A percentile compares a stretch with the other conserved stretches of the same genome.
Evolutionary conservation across 2,329 filamentous ascomycete genomes (phyloP).

Genomic region (Penicillium griseofulvum): DNA sequence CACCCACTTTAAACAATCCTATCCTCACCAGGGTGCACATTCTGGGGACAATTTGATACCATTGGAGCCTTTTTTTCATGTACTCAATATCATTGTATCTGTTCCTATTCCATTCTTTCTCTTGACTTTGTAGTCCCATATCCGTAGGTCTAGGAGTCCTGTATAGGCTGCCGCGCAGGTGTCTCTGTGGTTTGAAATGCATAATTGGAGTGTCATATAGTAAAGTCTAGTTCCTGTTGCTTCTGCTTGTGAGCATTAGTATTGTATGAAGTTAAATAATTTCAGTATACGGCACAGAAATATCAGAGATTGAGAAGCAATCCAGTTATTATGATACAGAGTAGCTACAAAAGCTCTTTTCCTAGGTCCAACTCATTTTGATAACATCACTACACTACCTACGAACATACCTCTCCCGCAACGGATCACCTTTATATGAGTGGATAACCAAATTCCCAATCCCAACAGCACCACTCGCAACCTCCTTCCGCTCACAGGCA

Average conservation of each 20-base stretch:
- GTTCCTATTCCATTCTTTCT: not conserved
- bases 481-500: not conserved
- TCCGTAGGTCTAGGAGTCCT: not conserved
- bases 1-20: no score
- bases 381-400: not conserved
- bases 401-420: constrained; percentile 15
- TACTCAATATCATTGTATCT: not conserved
- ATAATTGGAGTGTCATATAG: no score
- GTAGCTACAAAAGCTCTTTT: not conserved
- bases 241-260: not conserved
- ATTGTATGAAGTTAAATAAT: not conserved
- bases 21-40: not conserved
- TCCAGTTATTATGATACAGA: not conserved
- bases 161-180: no score
- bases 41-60: not conserved
- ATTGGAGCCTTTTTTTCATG: not conserved
- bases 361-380: not conserved
- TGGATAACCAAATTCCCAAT: constrained; percentile 16
- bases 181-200: no score
- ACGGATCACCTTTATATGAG: constrained; percentile 13
- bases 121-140: not conserved
- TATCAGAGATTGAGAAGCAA: not conserved
- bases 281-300: not conserved
- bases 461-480: constrained; percentile 49
- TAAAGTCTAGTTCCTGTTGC: no score